Percentiles rank a stretch among this genome's conserved stretches.
Evolutionary conservation across 371 early-diverging fungal species (phyloP).

Genomic region (Capillidium rhysosporum): DNA sequence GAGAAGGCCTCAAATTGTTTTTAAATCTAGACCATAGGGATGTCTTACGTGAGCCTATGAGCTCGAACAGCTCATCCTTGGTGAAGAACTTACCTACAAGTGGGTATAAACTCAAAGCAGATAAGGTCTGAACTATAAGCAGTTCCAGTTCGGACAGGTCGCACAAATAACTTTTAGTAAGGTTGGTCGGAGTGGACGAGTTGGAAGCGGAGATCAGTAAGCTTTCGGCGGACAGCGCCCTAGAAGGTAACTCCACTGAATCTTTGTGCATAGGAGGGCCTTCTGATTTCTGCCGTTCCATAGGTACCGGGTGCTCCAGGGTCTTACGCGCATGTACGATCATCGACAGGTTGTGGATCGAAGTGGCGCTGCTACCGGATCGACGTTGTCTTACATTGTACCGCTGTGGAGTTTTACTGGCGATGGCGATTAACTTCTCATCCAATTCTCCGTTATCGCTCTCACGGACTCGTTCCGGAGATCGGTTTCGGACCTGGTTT

Average conservation of each 20-base stretch:
- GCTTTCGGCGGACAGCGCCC: slow-evolving; percentile 3
- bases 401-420: background rate
- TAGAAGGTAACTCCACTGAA: background rate
- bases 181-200: slow-evolving; percentile 7
- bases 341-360: slow-evolving; percentile 5
- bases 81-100: slow-evolving; percentile 39
- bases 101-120: slow-evolving; percentile 51
- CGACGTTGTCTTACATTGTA: background rate
- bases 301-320: background rate
- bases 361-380: slow-evolving; percentile 2
- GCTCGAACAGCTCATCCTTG: slow-evolving; percentile 42
- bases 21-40: slow-evolving; percentile 56
- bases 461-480: background rate
- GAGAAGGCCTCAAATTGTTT: slow-evolving; percentile 30
- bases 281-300: slow-evolving; percentile 3
- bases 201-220: slow-evolving; percentile 11
- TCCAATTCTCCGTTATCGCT: slow-evolving; percentile 1
- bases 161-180: slow-evolving; percentile 34
- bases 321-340: slow-evolving; percentile 2
- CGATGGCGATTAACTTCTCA: background rate
- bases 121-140: slow-evolving; percentile 69
- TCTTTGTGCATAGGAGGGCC: background rate
- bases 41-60: slow-evolving; percentile 47
- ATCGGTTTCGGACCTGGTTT: background rate
- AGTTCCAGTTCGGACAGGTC: slow-evolving; percentile 68